phyloP scores from a whole-genome alignment of 139 green algal species.

The Chlorella vulgaris region DNA sequence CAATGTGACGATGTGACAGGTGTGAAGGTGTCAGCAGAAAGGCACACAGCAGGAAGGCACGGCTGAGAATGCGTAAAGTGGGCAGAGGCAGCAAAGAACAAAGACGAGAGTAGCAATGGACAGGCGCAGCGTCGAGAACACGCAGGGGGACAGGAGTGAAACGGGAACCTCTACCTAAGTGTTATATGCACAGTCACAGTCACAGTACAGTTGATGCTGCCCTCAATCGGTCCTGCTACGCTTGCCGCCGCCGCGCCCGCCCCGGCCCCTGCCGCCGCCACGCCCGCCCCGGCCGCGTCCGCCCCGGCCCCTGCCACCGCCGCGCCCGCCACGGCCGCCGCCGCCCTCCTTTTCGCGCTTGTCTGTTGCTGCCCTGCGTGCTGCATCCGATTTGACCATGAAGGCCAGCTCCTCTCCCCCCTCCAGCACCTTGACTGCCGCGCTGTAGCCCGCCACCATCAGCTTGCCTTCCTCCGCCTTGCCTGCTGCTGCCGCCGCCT shows the following conservation, averaged over 20 bases:
- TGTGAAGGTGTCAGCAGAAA: too few species aligned
- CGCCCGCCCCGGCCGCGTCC: conserved; percentile 27
- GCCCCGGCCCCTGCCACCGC: conserved; percentile 36
- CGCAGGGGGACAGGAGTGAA: too few species aligned
- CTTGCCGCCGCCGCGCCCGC: conserved; percentile 8
- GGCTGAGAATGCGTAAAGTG: too few species aligned
- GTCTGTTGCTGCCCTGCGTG: neutral
- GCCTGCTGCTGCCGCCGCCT: conserved; percentile 38
- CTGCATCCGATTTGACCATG: conserved; percentile 51
- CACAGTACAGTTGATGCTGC: too few species aligned
- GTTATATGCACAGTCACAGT: too few species aligned
- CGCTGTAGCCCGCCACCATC: conserved; percentile 52
- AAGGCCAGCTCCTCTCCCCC: conserved; percentile 72
- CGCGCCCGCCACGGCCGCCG: conserved; percentile 25
- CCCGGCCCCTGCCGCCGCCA: conserved; percentile 27
- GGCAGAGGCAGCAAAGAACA: neutral
- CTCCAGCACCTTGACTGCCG: conserved; percentile 53
- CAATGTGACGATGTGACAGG: too few species aligned
- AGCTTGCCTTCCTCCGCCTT: conserved; percentile 48
- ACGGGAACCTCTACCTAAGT: too few species aligned
- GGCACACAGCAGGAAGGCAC: too few species aligned
- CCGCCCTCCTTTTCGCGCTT: conserved; percentile 14
- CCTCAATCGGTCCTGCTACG: neutral
- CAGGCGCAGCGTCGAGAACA: too few species aligned
- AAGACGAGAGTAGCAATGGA: neutral